These are phyloP conservation scores for Agrostemma githago DNA, from an alignment of 148 eudicot genomes.

Conservation along the genomic window DNA sequence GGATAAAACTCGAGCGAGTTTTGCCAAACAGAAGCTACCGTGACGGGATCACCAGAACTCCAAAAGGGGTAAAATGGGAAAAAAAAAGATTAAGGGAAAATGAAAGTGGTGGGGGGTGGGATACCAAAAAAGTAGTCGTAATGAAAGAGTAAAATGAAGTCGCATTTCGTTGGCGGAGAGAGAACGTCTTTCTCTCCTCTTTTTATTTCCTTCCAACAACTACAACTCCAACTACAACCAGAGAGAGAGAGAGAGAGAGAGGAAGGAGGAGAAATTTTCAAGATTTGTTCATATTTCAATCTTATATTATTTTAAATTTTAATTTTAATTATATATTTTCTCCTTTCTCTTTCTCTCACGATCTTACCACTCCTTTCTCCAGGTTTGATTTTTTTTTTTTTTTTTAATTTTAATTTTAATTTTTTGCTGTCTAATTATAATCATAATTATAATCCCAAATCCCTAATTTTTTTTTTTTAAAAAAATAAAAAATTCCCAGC, in stretches of 20 bases:
- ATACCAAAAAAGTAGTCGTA: background rate
- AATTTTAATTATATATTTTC: conserved; percentile 4
- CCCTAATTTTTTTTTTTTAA: background rate
- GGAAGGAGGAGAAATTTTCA: background rate
- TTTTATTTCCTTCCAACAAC: background rate
- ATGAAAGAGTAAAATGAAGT: conserved; percentile 17
- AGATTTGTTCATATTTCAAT: background rate
- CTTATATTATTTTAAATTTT: background rate
- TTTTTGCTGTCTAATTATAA: no score
- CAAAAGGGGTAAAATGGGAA: conserved; percentile 22
- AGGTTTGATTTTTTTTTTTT: conserved; percentile 22
- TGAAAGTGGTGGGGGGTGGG: background rate
- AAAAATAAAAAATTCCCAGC: background rate
- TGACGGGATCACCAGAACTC: no score
- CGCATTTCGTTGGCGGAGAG: conserved; percentile 38
- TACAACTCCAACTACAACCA: background rate
- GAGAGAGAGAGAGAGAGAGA: background rate
- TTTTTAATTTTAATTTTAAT: background rate
- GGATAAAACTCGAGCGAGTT: no score
- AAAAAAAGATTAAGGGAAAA: no score
- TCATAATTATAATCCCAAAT: background rate
- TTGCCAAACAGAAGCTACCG: no score
- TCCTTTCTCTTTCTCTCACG: conserved; percentile 18
- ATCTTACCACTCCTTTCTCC: conserved; percentile 23
- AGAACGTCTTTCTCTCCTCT: conserved; percentile 23